Base-by-base conservation (phyloP, 2,329 filamentous ascomycete species). In the Fusarium chlamydosporum region DNA sequence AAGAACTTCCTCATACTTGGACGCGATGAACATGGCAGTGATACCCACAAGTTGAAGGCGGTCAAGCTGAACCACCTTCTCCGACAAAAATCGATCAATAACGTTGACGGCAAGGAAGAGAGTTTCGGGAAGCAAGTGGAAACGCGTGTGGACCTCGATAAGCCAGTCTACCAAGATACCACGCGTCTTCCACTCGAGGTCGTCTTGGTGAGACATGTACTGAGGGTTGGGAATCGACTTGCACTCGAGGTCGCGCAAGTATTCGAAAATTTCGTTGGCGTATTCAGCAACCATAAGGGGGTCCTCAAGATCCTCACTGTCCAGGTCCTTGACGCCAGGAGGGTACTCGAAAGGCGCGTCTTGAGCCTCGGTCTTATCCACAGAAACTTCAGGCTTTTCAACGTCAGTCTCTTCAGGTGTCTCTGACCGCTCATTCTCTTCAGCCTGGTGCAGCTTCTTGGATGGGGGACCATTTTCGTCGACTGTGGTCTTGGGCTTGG, bases 11-110 rank as follows among this genome's bases (percentile, higher is more conserved):
- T 99, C 95, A 79, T 98, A 99, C 84, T 99, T 99, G 76, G 95
- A 96, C 13, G 96, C 96, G 76, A 98, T 97, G 84, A 98, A 98
- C 96, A 99, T 98, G 80, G 95, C 96, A 26, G 96, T 97, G 76
- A 98, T 94, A 76, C 96, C 96, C 61, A 99, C 96, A 10, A 99
- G 88, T 82, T 99, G 96, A 7, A 99, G 90, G 66, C 94, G 94
- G 79, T 98, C 95, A 46, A 99, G 89, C 82, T 97, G 93, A 45
- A 99, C 96, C 33, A 97, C 91, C 84, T 98, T 97, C 76, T 90
- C 89, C 0, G 95, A 97, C 46, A 99, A 88, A 84, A 98, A 99
- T 64, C 96, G 94, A 79, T 99, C 96, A 77, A 98, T 96, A 79
- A 98, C 94, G 86, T 98, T 99, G 86, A 97, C 93, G 45, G 94